phyloP scores from a whole-genome alignment of 2,329 filamentous ascomycete species.

The Parasarocladium wereldwijsianum region DNA sequence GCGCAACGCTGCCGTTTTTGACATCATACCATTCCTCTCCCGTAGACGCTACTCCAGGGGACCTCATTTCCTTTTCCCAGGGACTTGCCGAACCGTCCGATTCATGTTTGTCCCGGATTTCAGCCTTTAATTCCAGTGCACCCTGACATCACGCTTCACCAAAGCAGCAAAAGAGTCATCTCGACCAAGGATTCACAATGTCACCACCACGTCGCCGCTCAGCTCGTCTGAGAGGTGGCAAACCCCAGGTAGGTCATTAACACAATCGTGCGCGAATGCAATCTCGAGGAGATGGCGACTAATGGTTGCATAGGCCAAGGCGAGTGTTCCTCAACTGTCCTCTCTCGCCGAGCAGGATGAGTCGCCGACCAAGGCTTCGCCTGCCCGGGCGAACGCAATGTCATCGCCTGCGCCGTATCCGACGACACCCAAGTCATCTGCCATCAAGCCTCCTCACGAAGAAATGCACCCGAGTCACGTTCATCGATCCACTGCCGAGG shows the following conservation, averaged over 20 bases:
- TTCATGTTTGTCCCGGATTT: too few species aligned
- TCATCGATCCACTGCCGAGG: constrained; percentile 56
- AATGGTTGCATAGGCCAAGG: constrained; percentile 13
- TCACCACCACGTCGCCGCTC: constrained; percentile 28
- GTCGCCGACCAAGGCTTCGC: constrained; percentile 13
- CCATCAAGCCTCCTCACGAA: constrained; percentile 53
- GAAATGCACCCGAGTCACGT: constrained; percentile 89
- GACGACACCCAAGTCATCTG: constrained; percentile 48
- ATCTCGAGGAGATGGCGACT: not conserved
- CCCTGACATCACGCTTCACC: constrained; percentile 1
- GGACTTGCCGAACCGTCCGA: too few species aligned
- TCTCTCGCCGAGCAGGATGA: constrained; percentile 31
- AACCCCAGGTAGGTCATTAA: constrained; percentile 18
- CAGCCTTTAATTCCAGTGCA: constrained; percentile 6
- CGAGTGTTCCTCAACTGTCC: constrained; percentile 19
- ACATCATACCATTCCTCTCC: constrained; percentile 9
- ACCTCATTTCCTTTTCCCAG: constrained; percentile 4
- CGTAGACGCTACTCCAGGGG: constrained; percentile 2
- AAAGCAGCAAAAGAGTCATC: constrained; percentile 1
- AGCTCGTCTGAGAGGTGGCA: constrained; percentile 21
- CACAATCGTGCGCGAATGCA: constrained; percentile 4
- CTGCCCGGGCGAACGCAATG: constrained; percentile 15
- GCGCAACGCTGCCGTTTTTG: constrained; percentile 5
- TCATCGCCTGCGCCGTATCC: constrained; percentile 22
- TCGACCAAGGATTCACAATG: constrained; percentile 14